Evolutionary conservation across 83 land plant genomes (phyloP).

Genomic region (Diphasiastrum complanatum): DNA sequence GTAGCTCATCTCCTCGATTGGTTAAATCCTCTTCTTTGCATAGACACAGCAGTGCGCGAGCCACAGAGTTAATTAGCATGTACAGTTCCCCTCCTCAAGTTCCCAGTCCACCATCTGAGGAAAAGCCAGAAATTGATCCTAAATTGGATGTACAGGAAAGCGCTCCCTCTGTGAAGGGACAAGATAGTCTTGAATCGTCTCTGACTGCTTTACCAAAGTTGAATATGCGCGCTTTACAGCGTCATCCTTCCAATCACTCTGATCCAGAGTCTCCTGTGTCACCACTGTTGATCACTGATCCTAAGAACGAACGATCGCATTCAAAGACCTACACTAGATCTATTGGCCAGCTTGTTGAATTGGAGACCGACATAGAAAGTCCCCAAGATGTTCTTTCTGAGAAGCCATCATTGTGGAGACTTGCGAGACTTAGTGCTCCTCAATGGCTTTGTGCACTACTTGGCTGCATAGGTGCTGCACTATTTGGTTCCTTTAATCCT

Average conservation of each 20-base stretch:
- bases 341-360: constrained; percentile 51
- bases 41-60: constrained; percentile 43
- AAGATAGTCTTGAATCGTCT: constrained; percentile 75
- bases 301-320: constrained; percentile 93
- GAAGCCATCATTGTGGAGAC: constrained; percentile 79
- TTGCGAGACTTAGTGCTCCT: constrained; percentile 75
- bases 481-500: constrained; percentile 98
- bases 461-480: constrained; percentile 90
- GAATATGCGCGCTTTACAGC: constrained; percentile 58
- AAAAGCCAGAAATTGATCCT: constrained; percentile 45
- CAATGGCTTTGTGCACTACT: constrained; percentile 96
- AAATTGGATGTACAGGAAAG: constrained; percentile 43
- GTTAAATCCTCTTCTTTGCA: constrained; percentile 79
- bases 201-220: constrained; percentile 65
- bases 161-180: constrained; percentile 44
- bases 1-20: constrained; percentile 56
- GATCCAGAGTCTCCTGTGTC: constrained; percentile 97
- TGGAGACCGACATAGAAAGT: constrained; percentile 4
- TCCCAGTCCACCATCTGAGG: constrained; percentile 74
- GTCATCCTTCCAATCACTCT: constrained; percentile 54
- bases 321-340: constrained; percentile 88
- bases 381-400: constrained; percentile 1
- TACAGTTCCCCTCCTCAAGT: constrained; percentile 45
- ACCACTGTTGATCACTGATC: constrained; percentile 94
- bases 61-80: constrained; percentile 32